phyloP scores from a whole-genome alignment of 1,139 yeast genomes.

The Candida freyschussii region DNA sequence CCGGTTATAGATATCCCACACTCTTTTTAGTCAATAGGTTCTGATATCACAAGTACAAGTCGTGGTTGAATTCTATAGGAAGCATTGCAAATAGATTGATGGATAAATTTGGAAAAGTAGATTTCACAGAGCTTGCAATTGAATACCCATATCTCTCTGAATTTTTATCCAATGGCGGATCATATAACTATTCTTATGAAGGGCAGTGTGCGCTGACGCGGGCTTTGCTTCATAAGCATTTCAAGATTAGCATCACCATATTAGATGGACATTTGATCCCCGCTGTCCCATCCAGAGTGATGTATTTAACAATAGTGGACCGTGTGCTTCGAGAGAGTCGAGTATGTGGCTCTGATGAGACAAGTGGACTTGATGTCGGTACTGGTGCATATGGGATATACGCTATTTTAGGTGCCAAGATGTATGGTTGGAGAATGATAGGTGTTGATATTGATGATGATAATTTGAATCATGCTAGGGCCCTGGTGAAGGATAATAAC shows the following conservation, averaged over 20 bases:
- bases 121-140: slow-evolving; percentile 2
- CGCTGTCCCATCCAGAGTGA: slow-evolving; percentile 19
- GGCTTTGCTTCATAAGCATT: slow-evolving; percentile 14
- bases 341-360: not conserved
- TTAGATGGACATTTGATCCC: slow-evolving; percentile 18
- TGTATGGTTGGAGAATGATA: slow-evolving; percentile 24
- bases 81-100: too few relatives aligned
- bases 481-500: slow-evolving; percentile 24
- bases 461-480: slow-evolving; percentile 27
- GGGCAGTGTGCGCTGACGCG: slow-evolving; percentile 20
- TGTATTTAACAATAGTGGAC: slow-evolving; percentile 14
- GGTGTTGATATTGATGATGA: slow-evolving; percentile 36
- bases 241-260: slow-evolving; percentile 8
- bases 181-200: slow-evolving; percentile 9
- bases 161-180: slow-evolving; percentile 1
- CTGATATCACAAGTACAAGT: too few relatives aligned
- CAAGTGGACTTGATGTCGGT: slow-evolving; percentile 29
- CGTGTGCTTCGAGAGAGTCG: slow-evolving; percentile 15
- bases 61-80: too few relatives aligned
- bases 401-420: slow-evolving; percentile 31
- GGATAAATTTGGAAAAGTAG: not conserved
- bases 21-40: too few relatives aligned
- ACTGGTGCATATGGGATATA: slow-evolving; percentile 41
- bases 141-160: slow-evolving; percentile 3
- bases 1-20: too few relatives aligned